These are phyloP conservation scores for Gastrolobium bilobum DNA, from an alignment of 306 rosid genomes.

Conservation along the genomic window DNA sequence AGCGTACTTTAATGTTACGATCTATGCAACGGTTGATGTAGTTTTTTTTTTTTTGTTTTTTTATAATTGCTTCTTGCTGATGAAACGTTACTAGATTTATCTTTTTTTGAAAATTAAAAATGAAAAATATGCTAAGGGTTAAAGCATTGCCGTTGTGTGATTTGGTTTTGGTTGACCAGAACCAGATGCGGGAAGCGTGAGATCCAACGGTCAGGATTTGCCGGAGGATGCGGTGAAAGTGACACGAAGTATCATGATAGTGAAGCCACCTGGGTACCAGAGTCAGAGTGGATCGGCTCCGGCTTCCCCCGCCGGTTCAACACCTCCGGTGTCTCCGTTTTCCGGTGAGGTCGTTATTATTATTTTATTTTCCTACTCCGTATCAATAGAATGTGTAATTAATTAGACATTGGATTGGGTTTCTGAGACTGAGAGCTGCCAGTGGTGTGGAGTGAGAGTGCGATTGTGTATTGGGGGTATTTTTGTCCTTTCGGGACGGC, in stretches of 20 bases:
- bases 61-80: background rate
- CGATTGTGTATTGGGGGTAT: conserved; percentile 37
- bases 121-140: background rate
- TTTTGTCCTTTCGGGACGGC: conserved; percentile 44
- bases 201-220: conserved; percentile 62
- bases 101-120: background rate
- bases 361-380: background rate
- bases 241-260: conserved; percentile 90
- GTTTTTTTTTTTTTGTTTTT: background rate
- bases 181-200: conserved; percentile 59
- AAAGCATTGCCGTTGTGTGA: background rate
- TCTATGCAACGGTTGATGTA: background rate
- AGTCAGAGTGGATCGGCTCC: conserved; percentile 80
- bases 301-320: conserved; percentile 85
- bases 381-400: background rate
- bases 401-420: background rate
- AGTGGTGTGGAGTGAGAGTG: background rate
- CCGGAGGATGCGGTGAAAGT: conserved; percentile 64
- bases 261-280: conserved; percentile 80
- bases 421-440: background rate
- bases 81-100: background rate
- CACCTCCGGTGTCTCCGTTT: conserved; percentile 89
- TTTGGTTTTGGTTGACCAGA: conserved; percentile 55
- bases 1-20: background rate
- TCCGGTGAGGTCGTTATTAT: conserved; percentile 68